Evolutionary conservation across 352 stramenopile genomes (phyloP), one percentile per base, ranked within the genome.

Genomic region (Pythium sp.): DNA sequence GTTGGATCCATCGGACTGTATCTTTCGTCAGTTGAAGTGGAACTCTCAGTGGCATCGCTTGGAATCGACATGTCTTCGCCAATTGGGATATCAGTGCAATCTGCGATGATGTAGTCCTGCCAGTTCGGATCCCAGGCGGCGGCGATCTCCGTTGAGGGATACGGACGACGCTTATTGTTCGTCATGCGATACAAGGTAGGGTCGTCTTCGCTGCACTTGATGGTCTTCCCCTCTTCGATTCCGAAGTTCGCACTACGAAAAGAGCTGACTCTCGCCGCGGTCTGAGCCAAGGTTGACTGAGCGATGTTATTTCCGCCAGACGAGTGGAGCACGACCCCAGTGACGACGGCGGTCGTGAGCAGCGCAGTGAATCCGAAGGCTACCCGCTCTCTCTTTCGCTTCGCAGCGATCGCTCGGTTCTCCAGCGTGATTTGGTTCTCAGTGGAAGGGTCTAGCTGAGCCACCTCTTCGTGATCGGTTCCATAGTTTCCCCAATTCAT

Each of bases 401-500:
- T 67, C 14, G 41, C 47, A 41, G 54, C n/a, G 5, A 53, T 28
- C 12, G 56, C 60, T 12, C 61, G 43, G 5, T 36, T 43, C 54
- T 72, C 61, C 20, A 36, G 12, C 3, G 38, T 20, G 43, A 72
- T 69, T 56, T 69, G 58, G 24, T 59, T 49, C 24, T 64, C 61
- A 34, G 61, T 59, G 38, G 64, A 64, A 8, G 55, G 53, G 5
- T 24, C 30, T 14, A 67, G 22, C n/a, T 53, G 62, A 28, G 20
- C 61, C 1, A 12, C 14, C 15, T 64, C 53, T 28, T 72, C 49
- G 54, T 53, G 55, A 26, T 72, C 67, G 20, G 60, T 72, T 34
- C 67, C 67, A 47, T 69, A 72, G 36, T 30, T 43, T 69, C 68
- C 54, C 67, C 67, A 69, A 32, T 61, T 69, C 67, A 72, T 69